Evolutionary conservation across 495 filamentous ascomycete genomes (phyloP).

Genomic region (Aspergillus olivimuriae): DNA sequence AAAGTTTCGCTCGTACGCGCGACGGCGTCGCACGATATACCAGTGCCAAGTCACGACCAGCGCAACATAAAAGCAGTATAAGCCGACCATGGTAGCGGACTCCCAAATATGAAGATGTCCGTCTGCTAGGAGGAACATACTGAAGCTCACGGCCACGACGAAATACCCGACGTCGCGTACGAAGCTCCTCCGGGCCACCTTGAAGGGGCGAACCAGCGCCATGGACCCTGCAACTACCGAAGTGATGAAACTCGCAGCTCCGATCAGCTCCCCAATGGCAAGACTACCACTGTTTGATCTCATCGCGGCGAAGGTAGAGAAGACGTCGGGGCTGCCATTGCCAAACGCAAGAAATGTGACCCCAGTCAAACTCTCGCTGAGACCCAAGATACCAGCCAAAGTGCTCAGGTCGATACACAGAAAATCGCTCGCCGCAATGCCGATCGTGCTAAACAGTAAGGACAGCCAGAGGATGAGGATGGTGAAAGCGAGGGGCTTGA

Average conservation of each 20-base stretch:
- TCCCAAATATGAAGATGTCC: constrained; percentile 84
- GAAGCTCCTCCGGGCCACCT: constrained; percentile 80
- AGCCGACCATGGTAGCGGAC: constrained; percentile 80
- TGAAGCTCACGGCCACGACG: constrained; percentile 78
- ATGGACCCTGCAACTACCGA: constrained; percentile 97
- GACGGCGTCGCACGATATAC: constrained; percentile 57
- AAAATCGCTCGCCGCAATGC: constrained; percentile 98
- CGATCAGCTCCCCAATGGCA: constrained; percentile 92
- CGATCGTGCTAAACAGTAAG: constrained; percentile 93
- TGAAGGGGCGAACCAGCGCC: constrained; percentile 90
- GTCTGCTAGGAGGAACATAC: constrained; percentile 81
- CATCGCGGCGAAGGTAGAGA: constrained; percentile 98
- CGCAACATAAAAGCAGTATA: constrained; percentile 86
- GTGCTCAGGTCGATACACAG: constrained; percentile 96
- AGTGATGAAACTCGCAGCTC: constrained; percentile 93
- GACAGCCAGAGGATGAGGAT: constrained; percentile 77
- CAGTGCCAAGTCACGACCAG: constrained; percentile 93
- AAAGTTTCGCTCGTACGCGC: constrained; percentile 54
- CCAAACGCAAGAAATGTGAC: constrained; percentile 97
- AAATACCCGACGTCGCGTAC: constrained; percentile 93
- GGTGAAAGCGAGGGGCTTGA: constrained; percentile 68
- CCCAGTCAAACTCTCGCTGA: constrained; percentile 94
- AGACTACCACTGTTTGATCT: constrained; percentile 90
- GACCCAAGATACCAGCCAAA: constrained; percentile 74
- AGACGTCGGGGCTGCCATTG: constrained; percentile 98